Evolutionary conservation across 805 yeast species (phyloP), one percentile per base, ranked within the genome.

Genomic region (Metschnikowia kunwiensis): DNA sequence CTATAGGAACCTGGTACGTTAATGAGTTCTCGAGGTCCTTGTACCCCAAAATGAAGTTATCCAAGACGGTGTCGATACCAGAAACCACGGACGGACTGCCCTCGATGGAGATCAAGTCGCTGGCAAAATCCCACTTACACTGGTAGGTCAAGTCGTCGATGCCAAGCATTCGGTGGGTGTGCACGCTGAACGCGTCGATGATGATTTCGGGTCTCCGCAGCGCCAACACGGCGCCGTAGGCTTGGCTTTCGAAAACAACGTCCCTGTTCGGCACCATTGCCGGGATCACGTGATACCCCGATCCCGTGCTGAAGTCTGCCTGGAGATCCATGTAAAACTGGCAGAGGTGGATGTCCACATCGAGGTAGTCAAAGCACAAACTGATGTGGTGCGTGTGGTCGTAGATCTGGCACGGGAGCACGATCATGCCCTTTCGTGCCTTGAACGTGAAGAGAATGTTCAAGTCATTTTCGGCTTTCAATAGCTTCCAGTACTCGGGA

Each of bases 271-370:
- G 54, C 8, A 55, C 32, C 11, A 45, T 38, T 9, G 55, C 44
- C 42, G 40, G 34, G 5, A 53, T 51, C 16, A 49, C 40, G 7
- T 53, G 57, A 8, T 53, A 54, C 3, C 72, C 66, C 14, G 51
- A 47, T 4, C 46, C 58, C 1, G 89, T 86, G 9, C 83, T 70
- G 25, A 80, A 67, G 46, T 85, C 78, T 1, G 82, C 83, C 51
- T 87, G 91, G 43, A 91, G 55, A 53, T 91, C 96, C 96, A 93
- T 89, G 54, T 91, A 93, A 58, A 84, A 93, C 50, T 87, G 85
- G 12, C 91, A 82, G 59, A 87, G 83, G 37, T 97, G 67, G n/a
- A 86, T 67, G 54, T 88, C 97, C 18, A 86, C 74, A 43, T 80
- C 86, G 27, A 89, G 63, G 13, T 72, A 66, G 15, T 80, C 79